Base-by-base conservation (phyloP, 2,329 filamentous ascomycete species). In the Phaeosphaeriaceae sp. region DNA sequence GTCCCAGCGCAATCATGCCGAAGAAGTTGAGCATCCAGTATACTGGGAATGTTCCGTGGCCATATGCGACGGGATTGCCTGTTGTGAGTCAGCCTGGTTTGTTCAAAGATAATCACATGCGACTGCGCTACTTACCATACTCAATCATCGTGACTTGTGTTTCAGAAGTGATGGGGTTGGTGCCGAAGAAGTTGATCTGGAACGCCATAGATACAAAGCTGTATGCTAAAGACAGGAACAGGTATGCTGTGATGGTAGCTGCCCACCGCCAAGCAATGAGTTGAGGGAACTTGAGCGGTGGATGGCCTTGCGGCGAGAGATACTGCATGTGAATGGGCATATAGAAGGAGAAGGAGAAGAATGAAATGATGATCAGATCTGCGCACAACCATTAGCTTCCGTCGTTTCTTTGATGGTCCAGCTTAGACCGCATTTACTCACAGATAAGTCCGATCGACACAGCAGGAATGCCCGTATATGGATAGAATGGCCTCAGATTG, bases 311-410 rank as follows among this genome's bases (percentile, higher is more conserved):
- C 0, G 83, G 81, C 17, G 80, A 80, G 57, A 88, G 78, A 68
- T 87, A 88, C 67, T 85, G 83, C 64, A 81, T 82, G 70, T 90
- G 86, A 15, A 88, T 84, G 0, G 87, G 87, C 46, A 89, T 78
- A 66, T 89, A 86, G 76, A 89, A 89, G 0, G 83, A 80, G 72
- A 87, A 89, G 25, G 83, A 86, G 78, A 89, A 89, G 77, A 89
- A 89, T 0, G 86, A 85, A 42, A 89, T 80, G 66, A 90, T 89
- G 66, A 90, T 89, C 1, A 89, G 77, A 68, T 89, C 67, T 68
- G 25, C 6, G 2, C 42, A 5, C n/a, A 19, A 17, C n/a, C 24
- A 7, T 22, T 21, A 22, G 21, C 42, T 4, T 22, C 10, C 19
- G 20, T 4, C n/a, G 20, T 19, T 9, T 44, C 15, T 11, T 11